Conservation (phyloP, 768 basidiomycete genomes). For the Amanita pallidorosea region DNA sequence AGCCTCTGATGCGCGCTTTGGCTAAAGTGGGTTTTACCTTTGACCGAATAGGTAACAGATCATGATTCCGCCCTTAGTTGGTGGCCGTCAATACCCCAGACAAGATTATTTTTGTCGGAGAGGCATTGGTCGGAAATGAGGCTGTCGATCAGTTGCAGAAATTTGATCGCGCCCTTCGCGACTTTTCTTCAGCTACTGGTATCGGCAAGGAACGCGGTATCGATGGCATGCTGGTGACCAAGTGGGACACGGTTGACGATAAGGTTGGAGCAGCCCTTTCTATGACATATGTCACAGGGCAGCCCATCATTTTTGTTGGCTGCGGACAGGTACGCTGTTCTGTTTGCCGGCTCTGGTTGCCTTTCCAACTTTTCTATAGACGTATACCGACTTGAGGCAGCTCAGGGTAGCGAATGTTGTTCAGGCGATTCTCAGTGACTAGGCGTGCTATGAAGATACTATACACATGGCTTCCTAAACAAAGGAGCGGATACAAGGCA, state of each 20-base stretch:
- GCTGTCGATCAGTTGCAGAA: conserved; percentile 97
- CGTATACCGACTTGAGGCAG: conserved; percentile 92
- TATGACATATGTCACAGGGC: conserved; percentile 98
- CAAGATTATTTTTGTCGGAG: conserved; percentile 97
- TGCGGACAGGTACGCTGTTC: conserved; percentile 74
- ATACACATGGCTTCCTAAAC: background rate
- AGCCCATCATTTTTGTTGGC: conserved; percentile 96
- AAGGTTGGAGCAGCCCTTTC: conserved; percentile 97
- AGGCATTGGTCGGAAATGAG: conserved; percentile 97
- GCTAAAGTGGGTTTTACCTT: conserved; percentile 56
- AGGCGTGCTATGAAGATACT: conserved; percentile 7
- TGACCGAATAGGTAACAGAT: background rate
- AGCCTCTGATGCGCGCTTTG: conserved; percentile 97
- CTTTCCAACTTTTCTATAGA: conserved; percentile 34
- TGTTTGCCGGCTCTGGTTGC: background rate
- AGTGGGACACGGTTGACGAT: conserved; percentile 98
- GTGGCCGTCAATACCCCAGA: conserved; percentile 92
- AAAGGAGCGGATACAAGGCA: no score
- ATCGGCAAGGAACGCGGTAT: conserved; percentile 78
- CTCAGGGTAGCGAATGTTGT: conserved; percentile 89
- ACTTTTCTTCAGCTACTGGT: conserved; percentile 74
- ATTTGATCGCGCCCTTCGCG: conserved; percentile 88
- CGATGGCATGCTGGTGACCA: conserved; percentile 96
- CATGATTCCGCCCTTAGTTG: conserved; percentile 36
- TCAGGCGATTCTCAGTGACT: conserved; percentile 81